A percentile compares a stretch with the other conserved stretches of the same genome.
phyloP scores from a whole-genome alignment of 306 rosid species.

The Gillenia trifoliata region DNA sequence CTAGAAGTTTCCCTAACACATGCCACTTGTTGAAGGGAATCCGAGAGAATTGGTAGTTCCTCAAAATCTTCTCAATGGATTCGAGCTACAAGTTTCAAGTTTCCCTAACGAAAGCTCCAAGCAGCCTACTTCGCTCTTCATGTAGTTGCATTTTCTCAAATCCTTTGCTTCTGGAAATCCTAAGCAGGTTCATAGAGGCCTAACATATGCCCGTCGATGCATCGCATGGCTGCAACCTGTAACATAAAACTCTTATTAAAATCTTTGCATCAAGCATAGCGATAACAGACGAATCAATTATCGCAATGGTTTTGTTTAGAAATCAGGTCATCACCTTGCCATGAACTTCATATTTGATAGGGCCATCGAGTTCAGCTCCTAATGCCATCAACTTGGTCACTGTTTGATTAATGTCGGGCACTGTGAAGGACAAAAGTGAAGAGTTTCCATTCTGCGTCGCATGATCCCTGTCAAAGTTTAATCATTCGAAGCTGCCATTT shows the following conservation, averaged over 20 bases:
- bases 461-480: constrained; percentile 50
- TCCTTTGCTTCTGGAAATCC: constrained; percentile 24
- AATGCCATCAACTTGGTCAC: constrained; percentile 55
- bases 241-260: constrained; percentile 2
- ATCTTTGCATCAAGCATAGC: background rate
- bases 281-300: background rate
- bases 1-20: no score
- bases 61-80: constrained; percentile 39
- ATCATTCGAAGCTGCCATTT: constrained; percentile 16
- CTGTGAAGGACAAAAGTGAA: constrained; percentile 71
- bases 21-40: constrained; percentile 25
- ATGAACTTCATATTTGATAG: constrained; percentile 71
- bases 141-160: background rate
- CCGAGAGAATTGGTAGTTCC: constrained; percentile 34
- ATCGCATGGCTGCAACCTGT: constrained; percentile 73
- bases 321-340: constrained; percentile 49
- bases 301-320: background rate
- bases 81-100: constrained; percentile 19
- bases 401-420: constrained; percentile 58
- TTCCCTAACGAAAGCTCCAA: constrained; percentile 2
- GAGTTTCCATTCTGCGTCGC: constrained; percentile 57
- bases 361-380: constrained; percentile 88
- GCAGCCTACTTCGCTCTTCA: background rate
- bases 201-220: constrained; percentile 73
- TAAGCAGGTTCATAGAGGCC: constrained; percentile 78